phyloP scores from a whole-genome alignment of 108 stramenopile genomes.

The Nannochloropsis oceanica region DNA sequence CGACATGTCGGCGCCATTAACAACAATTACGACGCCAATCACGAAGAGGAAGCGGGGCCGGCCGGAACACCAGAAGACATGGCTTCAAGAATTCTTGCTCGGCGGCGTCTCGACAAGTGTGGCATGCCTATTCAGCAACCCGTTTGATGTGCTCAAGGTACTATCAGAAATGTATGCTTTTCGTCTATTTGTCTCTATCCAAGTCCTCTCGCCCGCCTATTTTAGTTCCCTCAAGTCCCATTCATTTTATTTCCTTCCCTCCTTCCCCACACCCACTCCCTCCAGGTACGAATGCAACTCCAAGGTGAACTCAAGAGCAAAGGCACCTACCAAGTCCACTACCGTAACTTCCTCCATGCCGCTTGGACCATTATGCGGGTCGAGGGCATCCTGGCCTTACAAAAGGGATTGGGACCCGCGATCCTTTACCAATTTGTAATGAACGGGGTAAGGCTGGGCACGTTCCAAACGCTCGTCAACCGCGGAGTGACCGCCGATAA shows the following conservation, averaged over 20 bases:
- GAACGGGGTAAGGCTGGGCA: background rate
- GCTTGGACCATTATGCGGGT: background rate
- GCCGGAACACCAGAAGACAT: background rate
- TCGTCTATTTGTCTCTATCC: background rate
- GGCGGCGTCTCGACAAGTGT: background rate
- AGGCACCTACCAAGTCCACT: background rate
- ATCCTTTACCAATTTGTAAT: background rate
- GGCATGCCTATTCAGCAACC: background rate
- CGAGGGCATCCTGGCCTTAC: background rate
- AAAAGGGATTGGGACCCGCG: background rate
- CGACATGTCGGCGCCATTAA: too few relatives aligned
- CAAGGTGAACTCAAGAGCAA: background rate
- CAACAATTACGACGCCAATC: background rate
- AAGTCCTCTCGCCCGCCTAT: too few relatives aligned
- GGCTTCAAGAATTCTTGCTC: background rate
- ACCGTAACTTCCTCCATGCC: background rate
- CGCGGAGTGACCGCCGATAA: background rate
- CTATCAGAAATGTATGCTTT: background rate
- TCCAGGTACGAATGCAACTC: background rate
- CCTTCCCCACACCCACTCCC: background rate
- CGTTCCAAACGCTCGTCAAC: background rate
- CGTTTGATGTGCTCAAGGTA: background rate
- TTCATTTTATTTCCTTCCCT: background rate
- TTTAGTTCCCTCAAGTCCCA: too few relatives aligned
- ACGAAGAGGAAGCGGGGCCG: background rate